Percentiles rank a stretch among this genome's conserved stretches.
Evolutionary conservation across 2,329 filamentous ascomycete genomes (phyloP).

Genomic region (Drechmeria coniospora): DNA sequence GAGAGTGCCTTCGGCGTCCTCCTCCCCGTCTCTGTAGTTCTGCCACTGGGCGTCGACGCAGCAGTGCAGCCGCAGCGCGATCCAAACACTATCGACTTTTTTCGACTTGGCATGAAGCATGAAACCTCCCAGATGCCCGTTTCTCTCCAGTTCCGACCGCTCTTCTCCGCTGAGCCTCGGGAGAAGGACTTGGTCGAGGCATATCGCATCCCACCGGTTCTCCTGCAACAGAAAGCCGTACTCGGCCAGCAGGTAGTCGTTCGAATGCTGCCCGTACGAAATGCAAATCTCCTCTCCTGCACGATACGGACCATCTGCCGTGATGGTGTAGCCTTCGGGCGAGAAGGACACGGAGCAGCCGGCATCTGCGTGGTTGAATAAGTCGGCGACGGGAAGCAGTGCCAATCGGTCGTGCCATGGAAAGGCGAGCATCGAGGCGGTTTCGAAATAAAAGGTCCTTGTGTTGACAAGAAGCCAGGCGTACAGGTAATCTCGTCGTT

Average conservation of each 20-base stretch:
- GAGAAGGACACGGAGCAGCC: conserved; percentile 38
- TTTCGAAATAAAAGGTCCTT: conserved; percentile 37
- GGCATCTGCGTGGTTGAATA: conserved; percentile 40
- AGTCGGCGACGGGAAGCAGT: conserved; percentile 51
- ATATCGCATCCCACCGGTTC: conserved; percentile 34
- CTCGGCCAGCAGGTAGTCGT: conserved; percentile 58
- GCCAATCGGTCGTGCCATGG: conserved; percentile 40
- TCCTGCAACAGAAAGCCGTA: conserved; percentile 38
- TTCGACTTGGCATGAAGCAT: conserved; percentile 29
- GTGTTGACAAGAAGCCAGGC: conserved; percentile 40
- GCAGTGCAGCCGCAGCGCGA: conserved; percentile 27
- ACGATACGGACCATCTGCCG: conserved; percentile 32
- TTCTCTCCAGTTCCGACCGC: conserved; percentile 24
- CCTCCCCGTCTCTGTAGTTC: conserved; percentile 25
- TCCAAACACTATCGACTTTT: conserved; percentile 36
- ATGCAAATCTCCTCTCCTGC: conserved; percentile 51
- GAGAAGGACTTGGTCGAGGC: conserved; percentile 31
- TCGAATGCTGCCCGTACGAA: conserved; percentile 54
- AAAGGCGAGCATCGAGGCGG: conserved; percentile 20
- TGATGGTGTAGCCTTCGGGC: conserved; percentile 36
- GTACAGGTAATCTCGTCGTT: conserved; percentile 24
- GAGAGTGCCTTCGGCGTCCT: conserved; percentile 31
- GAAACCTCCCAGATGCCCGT: conserved; percentile 34
- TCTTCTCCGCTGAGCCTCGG: conserved; percentile 20
- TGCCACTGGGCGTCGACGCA: conserved; percentile 17